Base-by-base conservation (phyloP, 2,329 filamentous ascomycete species). In the Trichocomaceae sp. region DNA sequence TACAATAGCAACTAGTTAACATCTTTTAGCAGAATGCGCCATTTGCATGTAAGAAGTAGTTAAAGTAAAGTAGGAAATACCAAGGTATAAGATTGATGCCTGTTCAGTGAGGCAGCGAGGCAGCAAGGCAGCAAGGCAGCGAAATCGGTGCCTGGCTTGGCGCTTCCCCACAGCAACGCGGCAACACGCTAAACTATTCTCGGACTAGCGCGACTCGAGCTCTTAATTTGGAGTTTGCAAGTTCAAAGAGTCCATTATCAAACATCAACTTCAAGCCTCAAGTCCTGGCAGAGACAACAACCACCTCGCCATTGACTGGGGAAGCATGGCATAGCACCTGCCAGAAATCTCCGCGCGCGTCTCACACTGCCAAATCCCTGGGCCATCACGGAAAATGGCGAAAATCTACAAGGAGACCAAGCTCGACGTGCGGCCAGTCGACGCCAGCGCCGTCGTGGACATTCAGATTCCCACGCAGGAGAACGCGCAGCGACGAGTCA, bases 361-460 rank as follows among this genome's bases (percentile, higher is more conserved):
- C 59, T 62, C 58, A 60, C 37, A 41, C 33, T 31, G 41, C 20
- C 29, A 19, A 26, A 22, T 33, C n/a, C 15, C 17, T n/a, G n/a
- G n/a, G 7, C 13, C n/a, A 53, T 58, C 57, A 45, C 56, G 56
- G 64, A 74, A 66, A 67, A 87, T 86, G 86, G 83, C 79, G 76
- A 78, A 77, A 82, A 78, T 88, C 73, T 93, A 87, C 79, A 91
- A 90, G 77, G 90, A 95, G 80, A 90, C 87, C 70, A 85, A 88
- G 70, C 77, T 95, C 72, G 89, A 88, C 72, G 81, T 93, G 64
- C 88, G 93, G 73, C 83, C 85, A 60, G 79, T 83, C 58, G 86
- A 82, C 63, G 77, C 80, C 61, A 82, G 82, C 64, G 87, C 85
- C 57, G 81, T 85, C 64, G 81, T 90, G 68, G 83, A 84, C 64